These are phyloP conservation scores for Austroboletus festivus DNA, from an alignment of 768 basidiomycete species.

Conservation along the genomic window DNA sequence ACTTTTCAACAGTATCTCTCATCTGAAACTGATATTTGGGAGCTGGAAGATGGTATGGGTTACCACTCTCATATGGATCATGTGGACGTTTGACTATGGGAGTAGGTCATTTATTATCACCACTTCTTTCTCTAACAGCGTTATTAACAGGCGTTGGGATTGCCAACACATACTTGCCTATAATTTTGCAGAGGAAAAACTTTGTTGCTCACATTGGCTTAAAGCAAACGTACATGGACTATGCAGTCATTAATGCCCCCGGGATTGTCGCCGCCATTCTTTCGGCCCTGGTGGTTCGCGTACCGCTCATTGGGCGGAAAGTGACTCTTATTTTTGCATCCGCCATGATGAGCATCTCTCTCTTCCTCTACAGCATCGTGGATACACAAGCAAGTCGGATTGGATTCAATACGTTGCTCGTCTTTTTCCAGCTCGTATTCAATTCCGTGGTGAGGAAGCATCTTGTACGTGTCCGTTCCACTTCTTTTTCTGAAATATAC, in stretches of 20 bases:
- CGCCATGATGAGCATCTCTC: neutral
- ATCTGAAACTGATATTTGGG: constrained; percentile 12
- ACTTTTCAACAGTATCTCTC: constrained; percentile 3
- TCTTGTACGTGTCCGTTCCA: neutral
- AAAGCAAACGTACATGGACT: neutral
- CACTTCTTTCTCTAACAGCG: neutral
- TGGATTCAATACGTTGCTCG: neutral
- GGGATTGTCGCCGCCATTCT: neutral
- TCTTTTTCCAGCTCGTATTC: neutral
- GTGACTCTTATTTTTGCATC: neutral
- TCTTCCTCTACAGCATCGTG: neutral
- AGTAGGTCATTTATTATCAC: neutral
- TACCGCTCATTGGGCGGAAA: neutral
- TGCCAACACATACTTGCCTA: neutral
- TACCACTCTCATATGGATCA: constrained; percentile 9
- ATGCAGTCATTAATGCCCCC: neutral
- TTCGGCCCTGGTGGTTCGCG: neutral
- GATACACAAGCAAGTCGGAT: neutral
- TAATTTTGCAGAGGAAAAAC: neutral
- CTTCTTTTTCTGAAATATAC: neutral
- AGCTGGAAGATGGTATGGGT: constrained; percentile 11
- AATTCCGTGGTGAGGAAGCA: neutral
- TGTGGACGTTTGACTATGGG: constrained; percentile 10
- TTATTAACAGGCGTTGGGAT: neutral
- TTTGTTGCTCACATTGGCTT: neutral